Evolutionary conservation across 164 flowering plant species (phyloP), one percentile per base, ranked within the genome.

Genomic region (Cinnamomum micranthum): DNA sequence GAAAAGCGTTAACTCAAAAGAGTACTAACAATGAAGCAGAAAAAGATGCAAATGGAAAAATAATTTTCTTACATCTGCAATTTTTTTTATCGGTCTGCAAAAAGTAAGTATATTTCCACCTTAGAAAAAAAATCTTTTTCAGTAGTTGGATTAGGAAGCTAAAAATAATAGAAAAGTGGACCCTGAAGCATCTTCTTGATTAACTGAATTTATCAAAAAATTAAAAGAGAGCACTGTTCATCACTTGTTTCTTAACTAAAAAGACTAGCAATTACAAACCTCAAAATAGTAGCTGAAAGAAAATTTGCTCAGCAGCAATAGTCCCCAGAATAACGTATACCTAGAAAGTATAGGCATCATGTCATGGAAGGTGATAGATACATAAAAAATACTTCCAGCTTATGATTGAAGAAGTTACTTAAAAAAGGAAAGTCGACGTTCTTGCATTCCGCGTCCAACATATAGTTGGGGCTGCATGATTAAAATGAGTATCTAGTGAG

Each of bases 401-500:
- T 15, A 76, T 73, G 72, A 73, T 6, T 13, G 20, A 47, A 70
- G 74, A 55, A 74, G 27, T 62, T 92, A 95, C 99, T 91, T 95
- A 71, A 89, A 75, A 71, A 84, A 74, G 47, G 96, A 84, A 81
- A 91, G 19, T 73, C 79, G 91, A 63, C 82, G 84, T 84, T 93
- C 99, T 84, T 93, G 99, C 92, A 93, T 92, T 79, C 99, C 99
- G 22, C 98, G 90, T 63, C 97, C 98, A 76, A 95, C 83, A 81
- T 85, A 95, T 70, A 90, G 79, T 79, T 88, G 87, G 73, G 98
- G 95, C 99, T 95, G 76, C 78, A 84, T 28, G 19, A 79, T 3
- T 69, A 64, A 55, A 70, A 31, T 33, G 72, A 69, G 50, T 3
- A 68, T 19, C 70, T 75, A 15, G 75, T 76, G 52, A 75, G 9